phyloP scores from a whole-genome alignment of 768 basidiomycete species.

The Auricularia cornea region DNA sequence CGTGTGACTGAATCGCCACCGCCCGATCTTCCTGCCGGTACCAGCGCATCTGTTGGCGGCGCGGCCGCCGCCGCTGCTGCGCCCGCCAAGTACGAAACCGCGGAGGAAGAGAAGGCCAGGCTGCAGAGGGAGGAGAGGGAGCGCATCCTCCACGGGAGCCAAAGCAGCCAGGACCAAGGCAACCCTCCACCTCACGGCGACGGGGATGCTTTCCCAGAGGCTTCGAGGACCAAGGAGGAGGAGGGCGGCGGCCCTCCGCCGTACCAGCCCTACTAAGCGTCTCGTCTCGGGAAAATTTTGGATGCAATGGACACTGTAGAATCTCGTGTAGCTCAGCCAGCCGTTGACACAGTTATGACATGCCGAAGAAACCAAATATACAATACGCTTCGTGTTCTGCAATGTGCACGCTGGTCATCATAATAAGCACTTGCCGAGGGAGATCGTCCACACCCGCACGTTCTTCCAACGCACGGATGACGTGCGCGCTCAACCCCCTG shows the following conservation, averaged over 20 bases:
- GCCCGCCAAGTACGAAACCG: conserved; percentile 36
- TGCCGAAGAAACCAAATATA: neutral
- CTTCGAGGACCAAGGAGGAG: neutral
- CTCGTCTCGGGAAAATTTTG: neutral
- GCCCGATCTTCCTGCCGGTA: conserved; percentile 27
- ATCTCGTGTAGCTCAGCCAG: neutral
- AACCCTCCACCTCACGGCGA: neutral
- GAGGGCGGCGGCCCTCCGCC: neutral
- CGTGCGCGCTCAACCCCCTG: too few species aligned
- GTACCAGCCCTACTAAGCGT: neutral
- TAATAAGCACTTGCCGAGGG: too few species aligned
- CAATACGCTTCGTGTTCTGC: too few species aligned
- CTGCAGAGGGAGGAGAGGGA: conserved; percentile 61
- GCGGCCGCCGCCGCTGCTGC: conserved; percentile 16
- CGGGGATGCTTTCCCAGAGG: neutral
- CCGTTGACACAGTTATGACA: neutral
- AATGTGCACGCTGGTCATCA: too few species aligned
- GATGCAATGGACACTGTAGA: neutral
- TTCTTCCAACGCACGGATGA: too few species aligned
- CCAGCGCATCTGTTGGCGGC: neutral
- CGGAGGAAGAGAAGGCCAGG: conserved; percentile 61
- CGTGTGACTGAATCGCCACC: conserved; percentile 16
- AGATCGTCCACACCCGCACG: too few species aligned
- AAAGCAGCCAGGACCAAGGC: neutral
- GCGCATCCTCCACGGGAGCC: conserved; percentile 28